Base-by-base conservation (phyloP, 768 basidiomycete genomes). In the Pisolithus microcarpus region DNA sequence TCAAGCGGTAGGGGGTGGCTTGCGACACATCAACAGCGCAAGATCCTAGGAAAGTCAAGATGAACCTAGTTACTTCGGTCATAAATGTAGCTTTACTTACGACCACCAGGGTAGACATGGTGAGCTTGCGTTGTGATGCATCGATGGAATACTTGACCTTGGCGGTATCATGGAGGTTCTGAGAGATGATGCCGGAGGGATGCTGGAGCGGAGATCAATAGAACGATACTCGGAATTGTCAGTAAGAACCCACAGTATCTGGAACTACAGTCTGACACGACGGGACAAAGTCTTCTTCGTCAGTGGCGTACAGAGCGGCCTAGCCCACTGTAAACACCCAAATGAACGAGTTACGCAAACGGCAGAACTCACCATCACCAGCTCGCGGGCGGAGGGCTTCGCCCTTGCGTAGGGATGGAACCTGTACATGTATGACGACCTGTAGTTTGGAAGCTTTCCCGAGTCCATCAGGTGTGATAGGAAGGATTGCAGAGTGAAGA, bases 381-480 rank as follows among this genome's bases (percentile, higher is more conserved):
- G 42, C 37, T 56, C 55, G 18, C 46, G 55, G 10, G 45, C 39
- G 19, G 48, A 46, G 7, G 24, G 52, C 19, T 43, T 39, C 5
- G 46, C 48, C 10, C 55, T 52, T 13, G 55, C 46, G 38, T 56
- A 54, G 9, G 55, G 55, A 18, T 56, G 53, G 36, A 44, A 56
- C 9, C 55, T 42, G 9, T 50, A 40, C 37, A 56, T 36, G 23
- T 56, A 37, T 5, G 53, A 56, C 3, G 49, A 44, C 7, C 49
- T 44, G 42, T 56, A 56, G 37, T 38, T 51, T 8, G 52, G 55
- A 9, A 56, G 43, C 2, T 48, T 52, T 36, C 44, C 24, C 13
- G 40, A 24, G 26, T 43, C 38, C 18, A 19, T 54, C n/a, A 30
- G n/a, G 26, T 34, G 13, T 3, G 11, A 28, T 23, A 28, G 45